A percentile compares a stretch with the other conserved stretches of the same genome.
phyloP scores from a whole-genome alignment of 352 stramenopile species.

The Phytophthora megakarya region DNA sequence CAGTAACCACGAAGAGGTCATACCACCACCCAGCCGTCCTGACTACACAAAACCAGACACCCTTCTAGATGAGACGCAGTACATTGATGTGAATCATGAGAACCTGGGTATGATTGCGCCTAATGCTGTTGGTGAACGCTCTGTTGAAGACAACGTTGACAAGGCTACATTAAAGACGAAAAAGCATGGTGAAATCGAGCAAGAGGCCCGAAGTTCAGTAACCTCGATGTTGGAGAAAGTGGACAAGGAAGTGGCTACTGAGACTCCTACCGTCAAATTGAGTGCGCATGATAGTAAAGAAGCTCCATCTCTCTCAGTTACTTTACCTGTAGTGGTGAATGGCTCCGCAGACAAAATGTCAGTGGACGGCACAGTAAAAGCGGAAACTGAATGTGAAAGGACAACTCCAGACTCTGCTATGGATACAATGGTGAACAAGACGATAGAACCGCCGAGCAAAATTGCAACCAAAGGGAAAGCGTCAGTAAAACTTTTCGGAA shows the following conservation, averaged over 20 bases:
- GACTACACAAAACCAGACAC: slow-evolving; percentile 14
- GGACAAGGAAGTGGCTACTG: slow-evolving; percentile 15
- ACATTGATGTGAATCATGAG: slow-evolving; percentile 25
- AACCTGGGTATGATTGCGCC: slow-evolving; percentile 8
- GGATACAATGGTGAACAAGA: neutral
- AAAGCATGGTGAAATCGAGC: slow-evolving; percentile 11
- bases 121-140: neutral
- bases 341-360: neutral
- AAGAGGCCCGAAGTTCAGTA: slow-evolving; percentile 23
- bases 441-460: neutral
- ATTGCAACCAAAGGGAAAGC: neutral
- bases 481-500: slow-evolving; percentile 41
- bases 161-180: neutral
- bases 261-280: neutral
- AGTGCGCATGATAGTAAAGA: slow-evolving; percentile 1
- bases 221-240: slow-evolving; percentile 29
- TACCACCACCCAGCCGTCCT: neutral
- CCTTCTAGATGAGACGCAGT: slow-evolving; percentile 26
- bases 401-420: neutral
- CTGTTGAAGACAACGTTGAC: neutral
- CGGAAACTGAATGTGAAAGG: slow-evolving; percentile 1
- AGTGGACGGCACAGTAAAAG: neutral
- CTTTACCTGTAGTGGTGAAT: neutral
- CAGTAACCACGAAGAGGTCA: slow-evolving; percentile 9
- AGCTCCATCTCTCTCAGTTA: neutral